Evolutionary conservation across 441 rosid genomes (phyloP), one percentile per base, ranked within the genome.

Genomic region (Corymbia citriodora): DNA sequence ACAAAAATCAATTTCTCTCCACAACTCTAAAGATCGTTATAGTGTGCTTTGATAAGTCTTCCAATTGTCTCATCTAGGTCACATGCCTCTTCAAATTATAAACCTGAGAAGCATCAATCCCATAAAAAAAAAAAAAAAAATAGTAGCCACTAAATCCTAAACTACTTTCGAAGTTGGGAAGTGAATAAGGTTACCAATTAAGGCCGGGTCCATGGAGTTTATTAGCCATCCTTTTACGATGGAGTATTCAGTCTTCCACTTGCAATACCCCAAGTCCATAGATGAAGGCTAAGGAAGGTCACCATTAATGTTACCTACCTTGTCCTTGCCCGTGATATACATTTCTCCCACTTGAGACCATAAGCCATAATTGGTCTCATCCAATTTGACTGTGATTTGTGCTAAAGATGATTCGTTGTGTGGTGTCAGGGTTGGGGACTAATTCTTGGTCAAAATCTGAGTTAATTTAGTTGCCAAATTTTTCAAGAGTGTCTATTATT

Each of bases 401-500:
- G 63, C 25, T 57, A 12, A 57, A 57, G 29, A 57, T 57, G 29
- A 27, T 23, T 57, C 10, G 4, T 23, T 57, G 1, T 57, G 63
- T 23, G 63, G 6, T 10, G 13, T 57, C 0, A 13, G 1, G 63
- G 13, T 57, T 0, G 1, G 0, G 63, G 63, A 57, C 1, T 57
- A 0, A 4, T 57, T 9, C 63, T 57, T 9, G 29, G 29, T 57
- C 10, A 4, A 27, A 57, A 10, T 57, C 25, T 10, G 29, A 57
- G 29, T 57, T 57, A 57, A 23, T 57, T 57, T 23, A 57, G 63
- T 57, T 57, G 13, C 23, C 29, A 57, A 57, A 9, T 4, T 57
- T 57, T 57, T 0, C 2, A 57, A 3, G 63, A 0, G 13, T 6
- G 4, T 23, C 0, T 57, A 1, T 1, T 23, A 3, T 57, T 2